Evolutionary conservation across 2,329 filamentous ascomycete genomes (phyloP).

Genomic region (Aureobasidium sp.): DNA sequence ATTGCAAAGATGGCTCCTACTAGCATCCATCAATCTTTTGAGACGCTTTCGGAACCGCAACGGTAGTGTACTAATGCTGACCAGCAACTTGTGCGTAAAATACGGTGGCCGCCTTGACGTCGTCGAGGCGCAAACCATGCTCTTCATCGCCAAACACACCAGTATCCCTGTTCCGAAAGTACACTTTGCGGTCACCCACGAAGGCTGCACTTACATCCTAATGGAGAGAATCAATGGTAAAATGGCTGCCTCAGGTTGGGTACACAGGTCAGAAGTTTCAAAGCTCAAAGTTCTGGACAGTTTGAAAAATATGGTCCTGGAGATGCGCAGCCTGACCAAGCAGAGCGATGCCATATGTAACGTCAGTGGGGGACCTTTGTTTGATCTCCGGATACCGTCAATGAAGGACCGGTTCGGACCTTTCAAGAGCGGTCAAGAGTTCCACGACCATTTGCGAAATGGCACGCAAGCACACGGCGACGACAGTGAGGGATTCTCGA

Average conservation of each 20-base stretch:
- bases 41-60: not conserved
- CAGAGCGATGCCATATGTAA: not conserved
- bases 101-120: slow-evolving; percentile 19
- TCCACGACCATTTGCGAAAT: not conserved
- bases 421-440: not conserved
- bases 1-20: not conserved
- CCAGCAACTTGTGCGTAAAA: not conserved
- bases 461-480: not conserved
- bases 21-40: not conserved
- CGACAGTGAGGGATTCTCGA: not conserved
- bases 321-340: not conserved
- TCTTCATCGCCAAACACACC: slow-evolving; percentile 34
- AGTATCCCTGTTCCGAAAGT: slow-evolving; percentile 40
- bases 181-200: slow-evolving; percentile 36
- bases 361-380: not conserved
- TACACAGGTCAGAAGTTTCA: not conserved
- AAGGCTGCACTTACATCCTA: slow-evolving; percentile 37
- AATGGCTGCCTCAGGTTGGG: not conserved
- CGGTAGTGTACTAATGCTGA: slow-evolving; percentile 2
- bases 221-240: slow-evolving; percentile 30
- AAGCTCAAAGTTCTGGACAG: not conserved
- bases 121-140: slow-evolving; percentile 34
- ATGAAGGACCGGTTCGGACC: not conserved
- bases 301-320: not conserved
- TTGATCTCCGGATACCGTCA: not conserved